These are phyloP conservation scores for Mucuna pruriens DNA, from an alignment of 306 rosid genomes.

Conservation along the genomic window DNA sequence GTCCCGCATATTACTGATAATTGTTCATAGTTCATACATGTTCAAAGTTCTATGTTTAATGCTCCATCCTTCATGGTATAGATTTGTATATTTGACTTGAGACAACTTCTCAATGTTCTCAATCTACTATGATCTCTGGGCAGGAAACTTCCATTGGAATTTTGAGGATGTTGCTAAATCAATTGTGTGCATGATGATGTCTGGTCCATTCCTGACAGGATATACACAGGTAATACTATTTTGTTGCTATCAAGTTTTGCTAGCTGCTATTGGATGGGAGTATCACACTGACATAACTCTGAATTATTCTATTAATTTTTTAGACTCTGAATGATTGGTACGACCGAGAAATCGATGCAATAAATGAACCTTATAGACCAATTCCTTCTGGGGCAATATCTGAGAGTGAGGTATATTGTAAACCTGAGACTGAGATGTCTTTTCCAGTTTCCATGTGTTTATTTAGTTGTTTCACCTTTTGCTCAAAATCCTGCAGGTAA, in stretches of 20 bases:
- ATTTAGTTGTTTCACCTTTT: neutral
- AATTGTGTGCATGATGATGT: slow-evolving; percentile 90
- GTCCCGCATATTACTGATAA: neutral
- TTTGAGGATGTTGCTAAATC: slow-evolving; percentile 89
- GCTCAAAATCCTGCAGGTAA: slow-evolving; percentile 62
- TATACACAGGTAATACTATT: slow-evolving; percentile 76
- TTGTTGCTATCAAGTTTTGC: neutral
- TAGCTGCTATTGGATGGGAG: slow-evolving; percentile 11
- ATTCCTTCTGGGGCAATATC: slow-evolving; percentile 97
- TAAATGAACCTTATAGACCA: slow-evolving; percentile 97
- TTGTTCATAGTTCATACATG: neutral
- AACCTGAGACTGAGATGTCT: neutral
- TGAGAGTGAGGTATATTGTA: slow-evolving; percentile 77
- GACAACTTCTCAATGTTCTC: slow-evolving; percentile 31
- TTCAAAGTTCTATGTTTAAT: slow-evolving; percentile 26
- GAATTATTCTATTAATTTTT: slow-evolving; percentile 25
- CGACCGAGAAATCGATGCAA: slow-evolving; percentile 97
- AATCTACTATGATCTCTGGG: slow-evolving; percentile 10
- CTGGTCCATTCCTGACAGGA: slow-evolving; percentile 94
- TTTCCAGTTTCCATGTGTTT: slow-evolving; percentile 5
- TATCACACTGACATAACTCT: slow-evolving; percentile 18
- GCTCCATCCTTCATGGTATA: slow-evolving; percentile 29
- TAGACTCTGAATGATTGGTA: slow-evolving; percentile 98
- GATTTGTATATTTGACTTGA: slow-evolving; percentile 11
- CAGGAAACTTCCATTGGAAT: slow-evolving; percentile 96